A percentile compares a stretch with the other conserved stretches of the same genome.
These are phyloP conservation scores for Echinosophora koreensis DNA, from an alignment of 306 rosid genomes.

Conservation along the genomic window DNA sequence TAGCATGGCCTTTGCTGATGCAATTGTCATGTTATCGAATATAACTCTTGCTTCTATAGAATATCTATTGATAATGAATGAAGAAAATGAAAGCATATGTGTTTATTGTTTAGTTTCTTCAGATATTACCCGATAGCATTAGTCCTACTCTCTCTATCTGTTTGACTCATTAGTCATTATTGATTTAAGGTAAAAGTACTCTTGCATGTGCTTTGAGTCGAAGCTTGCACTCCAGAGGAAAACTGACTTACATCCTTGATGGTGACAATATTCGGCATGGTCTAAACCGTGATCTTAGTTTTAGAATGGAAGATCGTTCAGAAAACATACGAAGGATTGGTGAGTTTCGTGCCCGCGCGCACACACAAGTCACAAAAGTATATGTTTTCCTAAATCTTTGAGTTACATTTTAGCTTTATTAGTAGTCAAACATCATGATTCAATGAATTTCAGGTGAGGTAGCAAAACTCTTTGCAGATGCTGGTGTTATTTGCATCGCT, in stretches of 20 bases:
- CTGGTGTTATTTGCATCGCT: slow-evolving; percentile 91
- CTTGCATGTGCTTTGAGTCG: slow-evolving; percentile 92
- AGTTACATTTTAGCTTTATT: slow-evolving; percentile 3
- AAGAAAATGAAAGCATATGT: slow-evolving; percentile 32
- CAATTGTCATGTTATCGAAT: slow-evolving; percentile 20
- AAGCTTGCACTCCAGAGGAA: slow-evolving; percentile 81
- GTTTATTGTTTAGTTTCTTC: slow-evolving; percentile 32
- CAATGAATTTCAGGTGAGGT: slow-evolving; percentile 78
- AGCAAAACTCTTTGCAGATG: slow-evolving; percentile 97
- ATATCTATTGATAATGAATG: not conserved
- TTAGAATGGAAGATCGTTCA: slow-evolving; percentile 86
- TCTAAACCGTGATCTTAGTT: slow-evolving; percentile 88
- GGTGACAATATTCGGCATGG: slow-evolving; percentile 99
- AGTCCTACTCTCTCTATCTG: slow-evolving; percentile 28
- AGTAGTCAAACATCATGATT: slow-evolving; percentile 32
- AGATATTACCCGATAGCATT: slow-evolving; percentile 4
- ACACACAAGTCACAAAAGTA: not conserved
- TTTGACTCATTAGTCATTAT: slow-evolving; percentile 34
- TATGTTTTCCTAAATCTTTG: not conserved
- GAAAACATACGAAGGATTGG: slow-evolving; percentile 96
- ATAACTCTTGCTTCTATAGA: not conserved
- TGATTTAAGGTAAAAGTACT: slow-evolving; percentile 87
- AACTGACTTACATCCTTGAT: slow-evolving; percentile 84
- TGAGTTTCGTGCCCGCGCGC: slow-evolving; percentile 43
- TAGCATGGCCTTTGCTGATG: slow-evolving; percentile 38